Percentiles rank a stretch among this genome's conserved stretches.
These are phyloP conservation scores for Rubia balearica DNA, from an alignment of 305 asterid genomes.

Conservation along the genomic window DNA sequence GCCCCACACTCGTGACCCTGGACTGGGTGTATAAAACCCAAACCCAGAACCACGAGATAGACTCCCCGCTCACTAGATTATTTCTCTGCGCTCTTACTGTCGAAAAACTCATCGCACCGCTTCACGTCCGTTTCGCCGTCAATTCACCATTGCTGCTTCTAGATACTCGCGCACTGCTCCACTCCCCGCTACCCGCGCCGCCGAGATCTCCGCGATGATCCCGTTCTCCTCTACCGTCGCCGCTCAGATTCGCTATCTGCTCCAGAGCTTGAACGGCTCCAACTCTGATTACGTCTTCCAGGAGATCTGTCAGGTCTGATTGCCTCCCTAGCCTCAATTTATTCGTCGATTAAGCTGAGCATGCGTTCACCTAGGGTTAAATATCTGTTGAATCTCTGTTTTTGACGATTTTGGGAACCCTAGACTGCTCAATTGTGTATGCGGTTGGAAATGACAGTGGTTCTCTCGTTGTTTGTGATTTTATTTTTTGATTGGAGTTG, in stretches of 20 bases:
- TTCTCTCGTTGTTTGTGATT: not conserved
- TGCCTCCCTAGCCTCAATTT: not conserved
- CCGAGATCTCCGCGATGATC: constrained; percentile 38
- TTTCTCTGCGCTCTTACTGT: constrained; percentile 11
- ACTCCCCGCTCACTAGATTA: not conserved
- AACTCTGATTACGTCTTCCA: constrained; percentile 61
- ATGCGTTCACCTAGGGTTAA: not conserved
- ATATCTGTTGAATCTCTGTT: not conserved
- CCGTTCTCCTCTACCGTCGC: constrained; percentile 50
- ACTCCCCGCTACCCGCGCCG: constrained; percentile 16
- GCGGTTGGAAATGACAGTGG: not conserved
- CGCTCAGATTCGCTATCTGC: constrained; percentile 66
- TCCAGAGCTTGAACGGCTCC: constrained; percentile 63
- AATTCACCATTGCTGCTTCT: not conserved
- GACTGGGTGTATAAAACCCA: not conserved
- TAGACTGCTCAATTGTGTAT: not conserved
- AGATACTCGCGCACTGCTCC: not conserved
- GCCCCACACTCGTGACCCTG: not conserved
- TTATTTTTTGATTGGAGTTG: not conserved
- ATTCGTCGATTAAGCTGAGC: not conserved
- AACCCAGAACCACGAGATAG: not conserved
- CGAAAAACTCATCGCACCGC: not conserved
- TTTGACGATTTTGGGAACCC: constrained; percentile 5
- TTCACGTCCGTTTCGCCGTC: not conserved
- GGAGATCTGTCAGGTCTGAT: constrained; percentile 60